phyloP scores from a whole-genome alignment of 768 basidiomycete species.

The Rhizopogon vinicolor region DNA sequence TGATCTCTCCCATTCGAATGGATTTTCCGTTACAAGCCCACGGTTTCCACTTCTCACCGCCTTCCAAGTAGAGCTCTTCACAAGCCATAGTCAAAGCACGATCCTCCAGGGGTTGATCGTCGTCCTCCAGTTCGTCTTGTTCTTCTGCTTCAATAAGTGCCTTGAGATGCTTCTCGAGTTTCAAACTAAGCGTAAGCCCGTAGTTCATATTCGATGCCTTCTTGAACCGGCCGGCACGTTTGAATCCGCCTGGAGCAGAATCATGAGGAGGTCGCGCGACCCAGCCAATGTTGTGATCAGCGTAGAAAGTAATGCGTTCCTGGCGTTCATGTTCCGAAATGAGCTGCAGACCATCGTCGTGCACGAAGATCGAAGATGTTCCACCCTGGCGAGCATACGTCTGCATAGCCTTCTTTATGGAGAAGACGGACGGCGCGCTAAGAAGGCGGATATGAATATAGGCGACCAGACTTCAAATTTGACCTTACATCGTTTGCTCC shows the following conservation, averaged over 20 bases:
- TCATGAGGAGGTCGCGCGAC: slow-evolving; percentile 74
- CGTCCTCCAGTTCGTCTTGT: slow-evolving; percentile 29
- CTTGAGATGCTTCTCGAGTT: slow-evolving; percentile 44
- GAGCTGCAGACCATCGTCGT: slow-evolving; percentile 70
- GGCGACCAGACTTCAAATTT: neutral
- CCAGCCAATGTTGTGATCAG: slow-evolving; percentile 69
- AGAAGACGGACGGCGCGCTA: slow-evolving; percentile 66
- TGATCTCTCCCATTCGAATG: slow-evolving; percentile 72
- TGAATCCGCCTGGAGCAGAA: slow-evolving; percentile 41
- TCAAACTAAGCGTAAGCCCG: slow-evolving; percentile 46
- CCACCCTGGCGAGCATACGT: slow-evolving; percentile 86
- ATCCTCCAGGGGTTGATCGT: slow-evolving; percentile 56
- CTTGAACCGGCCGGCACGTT: slow-evolving; percentile 78
- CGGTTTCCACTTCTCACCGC: slow-evolving; percentile 55
- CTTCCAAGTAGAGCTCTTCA: slow-evolving; percentile 65
- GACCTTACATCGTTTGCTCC: slow-evolving; percentile 73
- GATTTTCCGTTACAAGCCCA: slow-evolving; percentile 76
- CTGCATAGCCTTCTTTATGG: slow-evolving; percentile 79
- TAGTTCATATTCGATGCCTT: slow-evolving; percentile 90
- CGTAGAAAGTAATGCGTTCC: slow-evolving; percentile 65
- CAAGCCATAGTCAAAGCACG: slow-evolving; percentile 68
- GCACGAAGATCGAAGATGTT: slow-evolving; percentile 68
- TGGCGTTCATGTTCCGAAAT: slow-evolving; percentile 55
- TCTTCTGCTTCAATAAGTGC: slow-evolving; percentile 39
- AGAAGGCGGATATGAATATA: neutral